Base-by-base conservation (phyloP, 2,329 filamentous ascomycete genomes). In the Acrocalymma vagum region DNA sequence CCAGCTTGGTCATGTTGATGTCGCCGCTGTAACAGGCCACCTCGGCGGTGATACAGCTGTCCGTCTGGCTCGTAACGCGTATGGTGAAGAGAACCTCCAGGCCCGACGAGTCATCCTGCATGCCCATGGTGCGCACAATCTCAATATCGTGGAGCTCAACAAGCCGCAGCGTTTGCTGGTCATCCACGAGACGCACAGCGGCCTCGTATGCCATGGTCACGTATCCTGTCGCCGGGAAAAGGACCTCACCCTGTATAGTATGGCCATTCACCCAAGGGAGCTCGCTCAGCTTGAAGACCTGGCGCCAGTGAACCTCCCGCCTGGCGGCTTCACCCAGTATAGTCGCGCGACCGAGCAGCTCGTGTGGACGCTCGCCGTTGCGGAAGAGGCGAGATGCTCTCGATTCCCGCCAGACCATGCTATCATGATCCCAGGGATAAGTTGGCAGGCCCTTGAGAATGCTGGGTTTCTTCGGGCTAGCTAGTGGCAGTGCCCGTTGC, bases 171-270 rank as follows among this genome's bases (percentile, higher is more conserved):
- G 38, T 14, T 9, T 25, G 9, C n/a, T n/a, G n/a, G 20, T 39
- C 37, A 2, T 21, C 29, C 4, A 33, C 31, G 13, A 42, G 16
- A 5, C 9, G 17, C 7, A 20, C 24, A 7, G 41, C 30, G 3
- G 38, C 47, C 9, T 52, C 51, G 9, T 47, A 13, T 3, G 63
- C 67, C 60, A 76, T 74, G 9, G 63, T 58, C 2, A 76, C 38
- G 39, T 73, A 77, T 0, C 64, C 74, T 1, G 75, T 69, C 1
- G 54, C 69, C 0, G 77, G 77, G 27, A 76, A 76, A 2, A 79
- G 50, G 1, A 71, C 49, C 6, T 71, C 55, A 2, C 44, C 45
- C 14, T 54, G 40, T 8, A 57, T n/a, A 1, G 14, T 11, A 22
- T 57, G 53, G 20, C 39, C 48, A 1, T 9, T 13, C 1, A 50